Conservation (phyloP, 495 filamentous ascomycete genomes). For the Podospora bellae-mahoneyi region DNA sequence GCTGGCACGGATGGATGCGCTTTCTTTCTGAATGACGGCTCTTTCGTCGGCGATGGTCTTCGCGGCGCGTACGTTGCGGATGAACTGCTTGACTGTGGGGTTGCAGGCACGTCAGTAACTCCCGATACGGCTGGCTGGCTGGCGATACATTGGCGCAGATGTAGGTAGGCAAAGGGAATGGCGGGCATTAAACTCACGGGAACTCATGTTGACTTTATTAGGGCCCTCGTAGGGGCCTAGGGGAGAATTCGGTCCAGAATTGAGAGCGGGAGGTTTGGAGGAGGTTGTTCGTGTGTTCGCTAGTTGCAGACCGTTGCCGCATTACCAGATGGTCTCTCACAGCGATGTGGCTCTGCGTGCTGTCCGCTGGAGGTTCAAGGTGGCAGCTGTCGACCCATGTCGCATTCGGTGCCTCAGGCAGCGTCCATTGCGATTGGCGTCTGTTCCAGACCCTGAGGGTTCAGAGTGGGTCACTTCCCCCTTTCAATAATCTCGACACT, state of each 20-base stretch:
- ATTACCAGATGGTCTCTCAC: background rate
- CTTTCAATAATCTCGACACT: background rate
- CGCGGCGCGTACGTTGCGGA: constrained; percentile 94
- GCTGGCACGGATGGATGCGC: constrained; percentile 91
- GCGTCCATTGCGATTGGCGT: background rate
- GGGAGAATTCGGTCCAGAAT: constrained; percentile 37
- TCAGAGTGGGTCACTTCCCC: background rate
- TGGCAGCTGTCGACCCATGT: constrained; percentile 6
- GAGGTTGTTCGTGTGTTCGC: constrained; percentile 16
- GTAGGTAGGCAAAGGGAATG: background rate
- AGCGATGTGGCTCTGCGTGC: constrained; percentile 11
- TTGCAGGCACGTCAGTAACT: constrained; percentile 16
- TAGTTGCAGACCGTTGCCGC: constrained; percentile 10
- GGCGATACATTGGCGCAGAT: background rate
- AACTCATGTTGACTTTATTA: constrained; percentile 43
- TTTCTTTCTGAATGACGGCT: constrained; percentile 97
- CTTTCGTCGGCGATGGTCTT: constrained; percentile 99
- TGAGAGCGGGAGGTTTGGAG: constrained; percentile 8
- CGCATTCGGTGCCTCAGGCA: constrained; percentile 9
- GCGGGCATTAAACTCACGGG: constrained; percentile 34
- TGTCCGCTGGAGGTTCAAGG: background rate
- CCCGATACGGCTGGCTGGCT: background rate
- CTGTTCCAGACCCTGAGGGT: background rate
- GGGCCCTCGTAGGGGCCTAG: constrained; percentile 44
- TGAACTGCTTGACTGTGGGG: constrained; percentile 92